Evolutionary conservation across 106 monocot genomes (phyloP).

Genomic region (Triglochin maritima): DNA sequence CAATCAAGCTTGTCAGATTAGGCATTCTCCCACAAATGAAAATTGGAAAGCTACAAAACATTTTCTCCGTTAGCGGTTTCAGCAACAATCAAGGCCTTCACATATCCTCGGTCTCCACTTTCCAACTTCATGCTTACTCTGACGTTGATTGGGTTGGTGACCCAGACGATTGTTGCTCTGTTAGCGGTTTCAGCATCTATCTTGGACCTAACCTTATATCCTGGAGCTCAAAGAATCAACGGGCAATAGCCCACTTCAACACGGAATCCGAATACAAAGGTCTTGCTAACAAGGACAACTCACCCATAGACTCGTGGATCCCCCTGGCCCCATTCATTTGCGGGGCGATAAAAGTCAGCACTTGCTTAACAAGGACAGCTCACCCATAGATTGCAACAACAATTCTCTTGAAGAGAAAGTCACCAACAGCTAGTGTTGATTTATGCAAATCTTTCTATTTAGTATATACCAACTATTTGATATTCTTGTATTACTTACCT

Average conservation of each 20-base stretch:
- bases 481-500: no score
- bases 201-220: no score
- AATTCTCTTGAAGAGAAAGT: no score
- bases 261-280: background rate
- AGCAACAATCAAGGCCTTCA: background rate
- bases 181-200: background rate
- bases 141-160: background rate
- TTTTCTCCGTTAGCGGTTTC: background rate
- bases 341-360: no score
- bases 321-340: no score
- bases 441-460: no score
- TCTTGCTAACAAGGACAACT: background rate
- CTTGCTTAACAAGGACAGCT: no score
- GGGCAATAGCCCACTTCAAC: no score
- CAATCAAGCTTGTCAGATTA: conserved; percentile 3
- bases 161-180: background rate
- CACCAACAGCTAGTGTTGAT: no score
- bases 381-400: no score
- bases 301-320: background rate
- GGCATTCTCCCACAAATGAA: background rate
- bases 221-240: no score
- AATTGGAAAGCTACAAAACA: background rate
- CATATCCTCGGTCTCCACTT: background rate
- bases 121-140: background rate
- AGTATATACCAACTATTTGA: no score